Evolutionary conservation across 2,329 filamentous ascomycete species (phyloP).

Genomic region (Apiospora aurea): DNA sequence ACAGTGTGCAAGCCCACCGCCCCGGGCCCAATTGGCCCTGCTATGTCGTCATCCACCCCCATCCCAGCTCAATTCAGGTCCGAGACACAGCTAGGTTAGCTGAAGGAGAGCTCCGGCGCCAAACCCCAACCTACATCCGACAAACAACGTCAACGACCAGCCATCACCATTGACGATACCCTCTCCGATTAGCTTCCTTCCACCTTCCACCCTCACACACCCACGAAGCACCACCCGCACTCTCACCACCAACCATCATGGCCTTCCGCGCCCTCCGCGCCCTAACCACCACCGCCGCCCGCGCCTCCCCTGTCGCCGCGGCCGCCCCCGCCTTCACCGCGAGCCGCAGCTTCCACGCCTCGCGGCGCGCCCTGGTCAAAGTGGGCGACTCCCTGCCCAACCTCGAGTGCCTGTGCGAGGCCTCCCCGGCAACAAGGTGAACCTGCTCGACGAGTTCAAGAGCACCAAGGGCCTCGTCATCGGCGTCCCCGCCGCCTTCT

Average conservation of each 20-base stretch:
- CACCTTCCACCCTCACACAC: background rate
- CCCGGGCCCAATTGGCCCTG: background rate
- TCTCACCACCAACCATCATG: background rate
- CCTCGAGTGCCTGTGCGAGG: constrained; percentile 79
- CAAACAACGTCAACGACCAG: background rate
- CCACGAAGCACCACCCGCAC: background rate
- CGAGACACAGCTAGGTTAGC: background rate
- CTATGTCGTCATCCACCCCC: constrained; percentile 13
- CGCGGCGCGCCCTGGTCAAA: constrained; percentile 69
- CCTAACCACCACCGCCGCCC: background rate
- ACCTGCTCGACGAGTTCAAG: constrained; percentile 77
- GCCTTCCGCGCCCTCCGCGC: constrained; percentile 10
- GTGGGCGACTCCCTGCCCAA: constrained; percentile 82
- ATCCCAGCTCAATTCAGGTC: background rate
- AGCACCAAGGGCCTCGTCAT: constrained; percentile 80
- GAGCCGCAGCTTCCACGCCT: constrained; percentile 66
- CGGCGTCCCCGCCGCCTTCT: constrained; percentile 83
- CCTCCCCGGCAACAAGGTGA: constrained; percentile 91
- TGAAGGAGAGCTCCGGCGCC: background rate
- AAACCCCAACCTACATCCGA: background rate
- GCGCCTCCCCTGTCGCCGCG: background rate
- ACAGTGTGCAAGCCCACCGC: background rate
- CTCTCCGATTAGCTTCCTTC: background rate
- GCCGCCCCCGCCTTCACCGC: background rate
- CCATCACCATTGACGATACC: background rate